A percentile compares a stretch with the other conserved stretches of the same genome.
These are phyloP conservation scores for Albugo laibachii DNA, from an alignment of 352 stramenopile genomes.

Conservation along the genomic window DNA sequence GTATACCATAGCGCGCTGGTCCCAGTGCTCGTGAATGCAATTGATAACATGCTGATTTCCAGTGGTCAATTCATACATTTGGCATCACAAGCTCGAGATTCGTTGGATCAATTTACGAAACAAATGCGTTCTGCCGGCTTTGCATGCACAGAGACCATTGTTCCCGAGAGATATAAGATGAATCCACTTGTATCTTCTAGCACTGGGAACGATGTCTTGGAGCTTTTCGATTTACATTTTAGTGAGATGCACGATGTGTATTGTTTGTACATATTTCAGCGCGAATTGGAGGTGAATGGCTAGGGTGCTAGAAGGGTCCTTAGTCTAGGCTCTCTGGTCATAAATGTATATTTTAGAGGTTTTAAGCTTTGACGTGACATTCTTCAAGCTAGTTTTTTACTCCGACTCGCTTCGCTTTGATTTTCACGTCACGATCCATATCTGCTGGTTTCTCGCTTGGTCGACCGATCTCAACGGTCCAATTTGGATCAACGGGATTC, in stretches of 20 bases:
- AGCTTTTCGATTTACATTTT: constrained; percentile 74
- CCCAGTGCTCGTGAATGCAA: constrained; percentile 48
- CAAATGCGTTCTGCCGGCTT: constrained; percentile 56
- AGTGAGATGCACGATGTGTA: constrained; percentile 82
- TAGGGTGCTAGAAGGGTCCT: too few species aligned
- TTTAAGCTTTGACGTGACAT: too few species aligned
- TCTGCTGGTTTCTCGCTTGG: too few species aligned
- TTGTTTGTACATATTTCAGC: constrained; percentile 32
- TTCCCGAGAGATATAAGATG: constrained; percentile 65
- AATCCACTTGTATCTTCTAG: constrained; percentile 38
- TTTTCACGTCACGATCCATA: too few species aligned
- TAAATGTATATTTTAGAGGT: too few species aligned
- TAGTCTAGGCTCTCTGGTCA: too few species aligned
- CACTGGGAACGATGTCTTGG: constrained; percentile 22
- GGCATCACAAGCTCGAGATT: constrained; percentile 58
- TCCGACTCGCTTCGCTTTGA: too few species aligned
- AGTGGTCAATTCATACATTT: constrained; percentile 57
- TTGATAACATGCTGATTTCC: constrained; percentile 35
- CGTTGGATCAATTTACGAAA: constrained; percentile 63
- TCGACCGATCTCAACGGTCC: constrained; percentile 51
- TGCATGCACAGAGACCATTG: constrained; percentile 28
- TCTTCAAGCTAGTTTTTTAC: too few species aligned
- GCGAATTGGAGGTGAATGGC: too few species aligned
- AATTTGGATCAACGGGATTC: constrained; percentile 27
- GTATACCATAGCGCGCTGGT: constrained; percentile 77